Conservation (phyloP, 768 basidiomycete species). For the Pleurotus eryngii region DNA sequence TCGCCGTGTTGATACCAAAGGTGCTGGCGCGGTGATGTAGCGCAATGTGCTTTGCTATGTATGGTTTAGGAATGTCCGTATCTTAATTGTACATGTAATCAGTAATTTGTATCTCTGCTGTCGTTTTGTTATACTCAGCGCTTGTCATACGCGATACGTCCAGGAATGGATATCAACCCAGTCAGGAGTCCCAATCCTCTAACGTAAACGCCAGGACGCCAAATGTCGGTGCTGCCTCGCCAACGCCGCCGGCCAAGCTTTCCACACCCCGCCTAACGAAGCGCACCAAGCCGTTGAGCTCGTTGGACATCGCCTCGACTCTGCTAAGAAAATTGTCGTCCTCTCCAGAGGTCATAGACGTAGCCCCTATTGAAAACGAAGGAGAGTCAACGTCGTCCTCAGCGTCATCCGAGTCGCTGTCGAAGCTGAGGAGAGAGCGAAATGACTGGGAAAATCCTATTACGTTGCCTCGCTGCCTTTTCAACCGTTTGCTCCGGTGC, state of each 20-base stretch:
- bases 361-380: slow-evolving; percentile 39
- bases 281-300: slow-evolving; percentile 68
- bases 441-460: slow-evolving; percentile 55
- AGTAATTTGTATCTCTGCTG: background rate
- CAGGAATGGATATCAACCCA: background rate
- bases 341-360: slow-evolving; percentile 27
- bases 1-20: slow-evolving; percentile 28
- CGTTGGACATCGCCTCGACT: slow-evolving; percentile 62
- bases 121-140: background rate
- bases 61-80: no score
- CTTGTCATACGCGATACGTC: background rate
- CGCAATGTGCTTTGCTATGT: background rate
- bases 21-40: slow-evolving; percentile 10
- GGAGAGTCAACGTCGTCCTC: slow-evolving; percentile 25
- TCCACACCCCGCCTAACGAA: slow-evolving; percentile 71
- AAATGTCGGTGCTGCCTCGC: slow-evolving; percentile 60
- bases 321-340: slow-evolving; percentile 47
- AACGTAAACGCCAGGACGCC: slow-evolving; percentile 71
- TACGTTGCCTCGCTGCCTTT: slow-evolving; percentile 51
- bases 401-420: slow-evolving; percentile 42
- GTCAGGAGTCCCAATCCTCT: slow-evolving; percentile 72
- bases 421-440: slow-evolving; percentile 35
- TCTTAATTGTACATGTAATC: background rate
- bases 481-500: slow-evolving; percentile 61
- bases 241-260: slow-evolving; percentile 57